Base-by-base conservation (phyloP, 768 basidiomycete genomes). In the Trametopsis cervina region DNA sequence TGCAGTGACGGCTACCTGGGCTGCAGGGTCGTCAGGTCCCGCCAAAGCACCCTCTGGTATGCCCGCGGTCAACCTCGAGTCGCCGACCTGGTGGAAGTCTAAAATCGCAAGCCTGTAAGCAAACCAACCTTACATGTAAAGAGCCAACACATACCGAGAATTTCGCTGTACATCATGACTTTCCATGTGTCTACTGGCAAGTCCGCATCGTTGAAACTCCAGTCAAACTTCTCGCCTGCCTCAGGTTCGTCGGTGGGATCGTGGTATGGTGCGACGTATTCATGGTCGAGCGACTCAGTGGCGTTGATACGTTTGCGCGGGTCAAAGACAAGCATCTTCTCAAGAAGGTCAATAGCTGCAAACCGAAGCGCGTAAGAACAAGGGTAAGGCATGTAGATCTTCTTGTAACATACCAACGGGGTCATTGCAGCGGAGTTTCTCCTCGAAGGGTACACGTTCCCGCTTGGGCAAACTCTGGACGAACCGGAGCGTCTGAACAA, bases 121-220 rank as follows among this genome's bases (percentile, higher is more conserved):
- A 13, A 29, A 5, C n/a, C 40, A 29, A 46, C 18, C 22, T 5
- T 20, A 38, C 11, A 17, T 4, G 25, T 47, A 15, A 29, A 17
- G 10, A 21, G 7, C 20, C 48, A 42, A 22, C 20, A 67, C 84
- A 53, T 60, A 92, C 93, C 92, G 11, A 97, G 74, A 54, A 97
- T 98, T 69, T 99, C 95, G 59, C 85, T 88, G 73, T 98, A 98
- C 95, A 99, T 99, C 96, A 99, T 99, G 62, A 96, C 95, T 70
- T 97, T 98, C 96, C 96, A 99, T 1, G 91, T 95, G 60, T 99
- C 96, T 10, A 98, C 89, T 0, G 96, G 96, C 39, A 99, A 74
- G 65, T 99, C 96, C 17, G 96, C 96, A 55, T 99, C 96, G 66
- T 99, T 99, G 80, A 99, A 99, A 60, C 85, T 89, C 96, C 96